These are phyloP conservation scores for Xylaria sp. DNA, from an alignment of 2,329 filamentous ascomycete species.

Conservation along the genomic window DNA sequence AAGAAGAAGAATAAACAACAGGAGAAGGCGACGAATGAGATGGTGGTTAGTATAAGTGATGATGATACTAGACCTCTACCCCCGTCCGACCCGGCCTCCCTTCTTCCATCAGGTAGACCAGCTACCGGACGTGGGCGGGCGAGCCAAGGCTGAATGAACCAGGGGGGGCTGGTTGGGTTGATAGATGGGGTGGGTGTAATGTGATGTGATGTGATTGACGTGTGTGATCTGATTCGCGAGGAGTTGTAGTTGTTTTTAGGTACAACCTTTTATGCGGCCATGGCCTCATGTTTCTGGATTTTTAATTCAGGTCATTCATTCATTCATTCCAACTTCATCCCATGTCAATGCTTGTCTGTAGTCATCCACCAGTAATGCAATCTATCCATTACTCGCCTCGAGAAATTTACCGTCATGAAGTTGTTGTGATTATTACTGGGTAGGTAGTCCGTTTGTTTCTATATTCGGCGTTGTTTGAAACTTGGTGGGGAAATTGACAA, in stretches of 20 bases:
- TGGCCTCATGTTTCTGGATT: background rate
- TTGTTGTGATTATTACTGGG: background rate
- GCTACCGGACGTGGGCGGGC: background rate
- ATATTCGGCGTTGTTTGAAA: constrained; percentile 19
- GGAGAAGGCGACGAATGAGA: background rate
- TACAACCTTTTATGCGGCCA: background rate
- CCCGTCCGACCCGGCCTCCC: background rate
- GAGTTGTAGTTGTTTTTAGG: constrained; percentile 6
- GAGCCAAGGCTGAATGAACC: constrained; percentile 10
- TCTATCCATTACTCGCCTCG: background rate
- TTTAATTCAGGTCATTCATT: background rate
- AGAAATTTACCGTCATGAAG: constrained; percentile 8
- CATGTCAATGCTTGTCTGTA: constrained; percentile 16
- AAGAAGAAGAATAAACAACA: background rate
- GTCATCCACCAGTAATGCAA: constrained; percentile 2
- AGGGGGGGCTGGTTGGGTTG: background rate
- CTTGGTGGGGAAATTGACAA: constrained; percentile 4
- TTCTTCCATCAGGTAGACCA: background rate
- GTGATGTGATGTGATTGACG: constrained; percentile 1
- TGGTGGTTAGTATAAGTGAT: background rate
- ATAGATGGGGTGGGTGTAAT: background rate
- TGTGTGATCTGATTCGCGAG: background rate
- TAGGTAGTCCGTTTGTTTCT: constrained; percentile 6
- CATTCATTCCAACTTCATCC: background rate
- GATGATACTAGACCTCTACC: constrained; percentile 28